Evolutionary conservation across 352 stramenopile species (phyloP).

Genomic region (Pythium aquatile): DNA sequence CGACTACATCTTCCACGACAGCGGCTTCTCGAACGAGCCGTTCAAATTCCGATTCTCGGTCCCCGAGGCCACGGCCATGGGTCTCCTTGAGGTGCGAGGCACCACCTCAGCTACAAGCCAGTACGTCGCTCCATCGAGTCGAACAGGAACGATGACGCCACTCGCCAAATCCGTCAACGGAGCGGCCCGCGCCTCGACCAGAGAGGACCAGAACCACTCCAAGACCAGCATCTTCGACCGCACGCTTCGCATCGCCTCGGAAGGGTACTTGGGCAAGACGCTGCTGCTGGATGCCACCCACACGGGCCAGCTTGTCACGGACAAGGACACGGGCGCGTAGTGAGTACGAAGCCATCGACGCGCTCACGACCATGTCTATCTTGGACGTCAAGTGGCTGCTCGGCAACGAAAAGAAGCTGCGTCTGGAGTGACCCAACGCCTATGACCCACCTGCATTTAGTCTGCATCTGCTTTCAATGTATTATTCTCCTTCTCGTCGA

Average conservation of each 20-base stretch:
- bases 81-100: slow-evolving; percentile 16
- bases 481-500: too few relatives aligned
- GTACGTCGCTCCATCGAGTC: neutral
- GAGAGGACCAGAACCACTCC: slow-evolving; percentile 2
- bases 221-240: slow-evolving; percentile 40
- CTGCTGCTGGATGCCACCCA: slow-evolving; percentile 38
- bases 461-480: too few relatives aligned
- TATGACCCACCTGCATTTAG: too few relatives aligned
- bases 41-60: slow-evolving; percentile 33
- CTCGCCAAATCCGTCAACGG: neutral
- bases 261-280: slow-evolving; percentile 33
- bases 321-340: slow-evolving; percentile 24
- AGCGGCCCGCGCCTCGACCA: neutral
- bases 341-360: slow-evolving; percentile 39
- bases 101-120: neutral
- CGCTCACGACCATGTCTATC: slow-evolving; percentile 43
- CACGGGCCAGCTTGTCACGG: slow-evolving; percentile 31
- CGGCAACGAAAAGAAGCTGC: slow-evolving; percentile 20
- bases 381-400: slow-evolving; percentile 56
- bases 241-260: slow-evolving; percentile 31
- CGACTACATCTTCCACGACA: slow-evolving; percentile 48
- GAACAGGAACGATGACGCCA: neutral
- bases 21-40: slow-evolving; percentile 32
- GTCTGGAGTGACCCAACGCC: neutral
- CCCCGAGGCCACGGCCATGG: slow-evolving; percentile 36